These are phyloP conservation scores for Stereocaulon alpinum DNA, from an alignment of 495 filamentous ascomycete genomes.

Conservation along the genomic window DNA sequence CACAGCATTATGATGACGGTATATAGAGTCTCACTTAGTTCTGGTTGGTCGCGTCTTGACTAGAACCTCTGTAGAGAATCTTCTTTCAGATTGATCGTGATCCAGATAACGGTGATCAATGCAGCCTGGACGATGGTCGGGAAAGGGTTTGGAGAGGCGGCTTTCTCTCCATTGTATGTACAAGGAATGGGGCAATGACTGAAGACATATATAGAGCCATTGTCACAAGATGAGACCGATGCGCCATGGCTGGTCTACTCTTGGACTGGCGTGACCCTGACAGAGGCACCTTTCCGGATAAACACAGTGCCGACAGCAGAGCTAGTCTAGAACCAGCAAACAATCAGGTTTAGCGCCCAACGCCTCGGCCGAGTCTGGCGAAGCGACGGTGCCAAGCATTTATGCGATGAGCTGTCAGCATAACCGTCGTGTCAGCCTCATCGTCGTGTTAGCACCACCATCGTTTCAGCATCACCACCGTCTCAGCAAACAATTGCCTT, in stretches of 20 bases:
- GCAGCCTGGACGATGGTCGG: not conserved
- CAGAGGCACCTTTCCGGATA: conserved; percentile 4
- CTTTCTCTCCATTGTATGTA: not conserved
- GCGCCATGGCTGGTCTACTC: not conserved
- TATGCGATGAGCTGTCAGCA: not conserved
- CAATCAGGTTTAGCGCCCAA: not conserved
- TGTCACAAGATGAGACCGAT: not conserved
- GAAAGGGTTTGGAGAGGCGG: too few relatives aligned
- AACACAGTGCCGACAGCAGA: conserved; percentile 5
- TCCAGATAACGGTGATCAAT: too few relatives aligned
- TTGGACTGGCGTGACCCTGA: not conserved
- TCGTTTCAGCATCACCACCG: too few relatives aligned
- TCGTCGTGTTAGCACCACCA: too few relatives aligned
- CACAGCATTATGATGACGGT: conserved; percentile 21
- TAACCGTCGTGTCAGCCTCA: not conserved
- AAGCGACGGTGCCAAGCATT: not conserved
- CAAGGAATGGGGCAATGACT: not conserved
- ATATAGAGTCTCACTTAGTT: not conserved
- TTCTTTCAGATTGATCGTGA: too few relatives aligned
- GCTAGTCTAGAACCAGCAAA: not conserved
- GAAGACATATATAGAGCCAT: not conserved
- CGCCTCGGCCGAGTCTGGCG: not conserved
- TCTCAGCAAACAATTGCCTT: too few relatives aligned
- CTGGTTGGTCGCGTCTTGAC: not conserved
- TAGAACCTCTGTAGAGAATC: not conserved